These are phyloP conservation scores for Solanum habrochaites DNA, from an alignment of 257 asterid species.

Conservation along the genomic window DNA sequence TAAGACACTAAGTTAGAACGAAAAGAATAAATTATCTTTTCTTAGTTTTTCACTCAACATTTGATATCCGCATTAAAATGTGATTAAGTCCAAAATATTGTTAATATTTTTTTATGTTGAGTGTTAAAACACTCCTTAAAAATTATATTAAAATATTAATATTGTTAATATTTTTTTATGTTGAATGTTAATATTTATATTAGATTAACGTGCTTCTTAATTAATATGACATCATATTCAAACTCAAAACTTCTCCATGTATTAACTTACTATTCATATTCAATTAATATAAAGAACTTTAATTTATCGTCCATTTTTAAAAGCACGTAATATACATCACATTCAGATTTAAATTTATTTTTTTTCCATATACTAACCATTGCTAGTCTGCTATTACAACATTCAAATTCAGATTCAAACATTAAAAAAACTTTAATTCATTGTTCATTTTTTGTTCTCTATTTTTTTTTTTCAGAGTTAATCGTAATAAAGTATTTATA, in stretches of 20 bases:
- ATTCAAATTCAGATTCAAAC: background rate
- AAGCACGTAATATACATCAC: background rate
- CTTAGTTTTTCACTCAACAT: background rate
- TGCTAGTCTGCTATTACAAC: background rate
- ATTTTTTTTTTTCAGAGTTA: background rate
- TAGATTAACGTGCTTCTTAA: background rate
- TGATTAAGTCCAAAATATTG: background rate
- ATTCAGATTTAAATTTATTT: background rate
- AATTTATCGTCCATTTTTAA: background rate
- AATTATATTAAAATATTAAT: background rate
- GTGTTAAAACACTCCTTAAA: background rate
- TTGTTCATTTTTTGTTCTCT: background rate
- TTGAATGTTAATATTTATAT: background rate
- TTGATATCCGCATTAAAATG: background rate
- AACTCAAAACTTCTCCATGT: background rate
- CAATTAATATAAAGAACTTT: background rate
- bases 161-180: background rate
- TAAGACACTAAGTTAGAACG: background rate
- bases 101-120: background rate
- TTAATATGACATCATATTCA: background rate
- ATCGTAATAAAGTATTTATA: background rate
- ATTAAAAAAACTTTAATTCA: background rate
- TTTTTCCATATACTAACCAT: background rate
- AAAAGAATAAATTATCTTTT: background rate
- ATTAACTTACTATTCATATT: background rate